Evolutionary conservation across 2,329 filamentous ascomycete species (phyloP), one percentile per base, ranked within the genome.

Genomic region (Gliomastix tumulicola): DNA sequence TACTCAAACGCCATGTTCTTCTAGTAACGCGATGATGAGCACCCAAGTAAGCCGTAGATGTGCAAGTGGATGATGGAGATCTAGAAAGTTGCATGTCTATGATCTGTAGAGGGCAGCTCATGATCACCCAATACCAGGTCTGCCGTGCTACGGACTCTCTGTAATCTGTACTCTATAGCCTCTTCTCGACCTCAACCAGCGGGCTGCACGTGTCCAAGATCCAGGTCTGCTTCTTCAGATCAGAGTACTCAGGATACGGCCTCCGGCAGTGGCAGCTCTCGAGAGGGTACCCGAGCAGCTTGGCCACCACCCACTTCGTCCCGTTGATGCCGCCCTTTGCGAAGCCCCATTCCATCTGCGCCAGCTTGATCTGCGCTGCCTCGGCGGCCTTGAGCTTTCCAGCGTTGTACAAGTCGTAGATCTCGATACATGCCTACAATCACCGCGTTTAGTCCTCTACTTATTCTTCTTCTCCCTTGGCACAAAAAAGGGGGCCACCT

Each of bases 301-400:
- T 68, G 25, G 66, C 69, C 23, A 76, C 71, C n/a, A 75, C 64
- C 64, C 69, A 77, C 51, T 78, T 78, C 7, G 69, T 77, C 9
- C 74, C 73, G 46, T 76, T 76, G 50, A 79, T 74, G n/a, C 71
- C 73, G 4, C 69, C 68, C 50, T 74, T 74, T 20, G 56, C 70
- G 36, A 79, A 74, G 2, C 69, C 74, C 64, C 66, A 73, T 57
- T 77, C 74, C 39, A 65, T 63, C 46, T 66, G 56, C 7, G 66
- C 69, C 25, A 76, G 57, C 52, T 69, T 61, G 35, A 69, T 55
- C 50, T 77, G 73, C 5, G 69, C 56, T 3, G 59, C 56, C 19
- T 64, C 59, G 1, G 72, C 73, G 49, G 73, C 68, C 10, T 61
- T 53, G 9, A 55, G 39, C 48, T 70, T 65, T 10, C 71, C 71